These are phyloP conservation scores for Penicillium crustosum DNA, from an alignment of 2,329 filamentous ascomycete genomes.

Conservation along the genomic window DNA sequence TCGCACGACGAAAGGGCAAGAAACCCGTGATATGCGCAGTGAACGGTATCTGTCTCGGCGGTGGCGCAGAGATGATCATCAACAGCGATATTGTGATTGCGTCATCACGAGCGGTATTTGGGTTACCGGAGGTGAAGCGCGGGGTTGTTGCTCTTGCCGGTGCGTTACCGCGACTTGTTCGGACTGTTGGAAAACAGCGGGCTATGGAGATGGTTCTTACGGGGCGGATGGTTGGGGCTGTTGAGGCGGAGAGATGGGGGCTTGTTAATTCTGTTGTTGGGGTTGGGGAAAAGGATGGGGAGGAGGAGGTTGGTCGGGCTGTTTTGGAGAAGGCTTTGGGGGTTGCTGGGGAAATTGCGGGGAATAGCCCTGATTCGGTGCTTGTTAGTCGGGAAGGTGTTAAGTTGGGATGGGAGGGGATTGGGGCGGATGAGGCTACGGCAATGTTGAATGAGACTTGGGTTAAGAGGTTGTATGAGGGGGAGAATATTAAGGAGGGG, in stretches of 20 bases:
- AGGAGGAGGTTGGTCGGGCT: conserved; percentile 21
- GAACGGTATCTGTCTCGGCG: conserved; percentile 72
- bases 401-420: conserved; percentile 69
- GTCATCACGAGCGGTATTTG: conserved; percentile 57
- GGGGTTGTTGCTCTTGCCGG: conserved; percentile 72
- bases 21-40: conserved; percentile 77
- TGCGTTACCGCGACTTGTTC: conserved; percentile 64
- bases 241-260: conserved; percentile 65
- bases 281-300: conserved; percentile 16
- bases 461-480: conserved; percentile 60
- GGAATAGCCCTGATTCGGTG: conserved; percentile 71
- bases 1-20: conserved; percentile 47
- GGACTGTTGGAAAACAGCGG: conserved; percentile 65
- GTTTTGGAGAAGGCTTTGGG: conserved; percentile 52
- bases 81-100: conserved; percentile 72
- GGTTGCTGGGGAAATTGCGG: conserved; percentile 62
- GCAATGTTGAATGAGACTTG: conserved; percentile 57
- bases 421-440: conserved; percentile 64
- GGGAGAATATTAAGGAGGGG: conserved; percentile 74
- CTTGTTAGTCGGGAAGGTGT: conserved; percentile 72
- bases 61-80: conserved; percentile 73
- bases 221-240: conserved; percentile 59
- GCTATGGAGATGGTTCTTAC: conserved; percentile 72
- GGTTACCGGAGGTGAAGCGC: conserved; percentile 68
- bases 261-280: conserved; percentile 67